Base-by-base conservation (phyloP, 2,329 filamentous ascomycete species). In the Zymoseptoria passerinii region DNA sequence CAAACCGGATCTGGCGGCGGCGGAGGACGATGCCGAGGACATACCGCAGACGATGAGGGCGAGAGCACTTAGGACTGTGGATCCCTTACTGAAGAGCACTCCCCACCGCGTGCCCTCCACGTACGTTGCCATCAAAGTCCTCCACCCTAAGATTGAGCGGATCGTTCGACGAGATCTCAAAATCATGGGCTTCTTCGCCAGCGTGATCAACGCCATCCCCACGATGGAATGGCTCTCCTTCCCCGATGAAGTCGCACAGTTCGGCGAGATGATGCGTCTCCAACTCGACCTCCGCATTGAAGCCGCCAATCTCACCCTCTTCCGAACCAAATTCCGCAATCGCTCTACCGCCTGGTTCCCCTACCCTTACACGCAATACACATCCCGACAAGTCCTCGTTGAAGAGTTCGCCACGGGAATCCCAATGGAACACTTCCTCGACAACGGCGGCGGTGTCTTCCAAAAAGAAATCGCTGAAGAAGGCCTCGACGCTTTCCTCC, bases 181-280 rank as follows among this genome's bases (percentile, higher is more conserved):
- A 40, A 99, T 99, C 68, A 99, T 99, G 94, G 81, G 78, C 8
- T 90, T 95, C 75, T 96, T 99, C 69, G 94, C 94, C 16, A 81
- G 83, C 0, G 69, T 88, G 5, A 85, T 99, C 65, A 95, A 97
- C 73, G 77, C 82, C 1, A 87, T 99, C 29, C 94, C 94, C 0
- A 96, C 92, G 0, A 94, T 99, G 70, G 90, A 97, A 74, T 99
- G 94, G 94, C 80, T 99, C 5, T 96, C 92, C 0, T 83, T 99
- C 8, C 94, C 94, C 0, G 92, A 96, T 66, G 94, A 99, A 72
- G 94, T 97, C 2, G 76, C 81, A 13, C 91, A 97, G 69, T 99
- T 99, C 70, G 92, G 92, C 23, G 89, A 95, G 71, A 99, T 99
- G 94, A 99, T 99, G 94, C 87, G 87, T 68, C 78, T 97, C n/a